Evolutionary conservation across 1,284 basidiomycete species (phyloP).

Genomic region (Ganoderma multipileum): DNA sequence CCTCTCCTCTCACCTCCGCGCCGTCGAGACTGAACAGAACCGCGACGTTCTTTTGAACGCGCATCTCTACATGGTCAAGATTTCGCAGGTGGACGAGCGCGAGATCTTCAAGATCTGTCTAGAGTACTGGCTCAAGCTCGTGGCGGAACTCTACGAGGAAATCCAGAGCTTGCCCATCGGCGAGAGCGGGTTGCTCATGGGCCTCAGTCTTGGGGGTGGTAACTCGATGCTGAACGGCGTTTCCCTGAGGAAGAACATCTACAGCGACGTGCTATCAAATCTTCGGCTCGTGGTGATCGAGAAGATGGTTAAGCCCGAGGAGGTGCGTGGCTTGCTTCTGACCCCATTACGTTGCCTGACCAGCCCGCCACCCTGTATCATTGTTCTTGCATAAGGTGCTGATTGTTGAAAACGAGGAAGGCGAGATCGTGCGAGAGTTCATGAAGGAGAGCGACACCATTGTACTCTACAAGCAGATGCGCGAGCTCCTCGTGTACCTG

Average conservation of each 20-base stretch:
- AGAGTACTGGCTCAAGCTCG: conserved; percentile 99
- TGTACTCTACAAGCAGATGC: conserved; percentile 99
- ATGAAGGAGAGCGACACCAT: conserved; percentile 99
- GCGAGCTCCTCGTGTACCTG: conserved; percentile 95
- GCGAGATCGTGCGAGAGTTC: conserved; percentile 99
- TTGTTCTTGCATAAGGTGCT: conserved; percentile 69
- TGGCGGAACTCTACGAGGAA: conserved; percentile 98
- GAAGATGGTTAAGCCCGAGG: conserved; percentile 99
- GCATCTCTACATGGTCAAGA: conserved; percentile 98
- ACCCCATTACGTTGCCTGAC: neutral
- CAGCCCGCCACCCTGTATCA: neutral
- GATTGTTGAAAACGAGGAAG: conserved; percentile 99
- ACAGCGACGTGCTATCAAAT: conserved; percentile 94
- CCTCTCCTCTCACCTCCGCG: conserved; percentile 89
- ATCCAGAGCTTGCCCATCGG: conserved; percentile 92
- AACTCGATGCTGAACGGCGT: conserved; percentile 77
- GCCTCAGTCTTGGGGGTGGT: conserved; percentile 83
- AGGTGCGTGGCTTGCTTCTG: conserved; percentile 60
- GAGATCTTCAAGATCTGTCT: conserved; percentile 99
- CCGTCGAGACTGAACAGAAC: conserved; percentile 92
- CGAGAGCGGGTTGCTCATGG: conserved; percentile 94
- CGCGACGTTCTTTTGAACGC: conserved; percentile 96
- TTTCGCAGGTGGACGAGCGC: conserved; percentile 97
- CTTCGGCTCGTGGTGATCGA: conserved; percentile 97
- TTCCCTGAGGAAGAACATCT: conserved; percentile 92